Base-by-base conservation (phyloP, 2,329 filamentous ascomycete species). In the Fusarium sororula region DNA sequence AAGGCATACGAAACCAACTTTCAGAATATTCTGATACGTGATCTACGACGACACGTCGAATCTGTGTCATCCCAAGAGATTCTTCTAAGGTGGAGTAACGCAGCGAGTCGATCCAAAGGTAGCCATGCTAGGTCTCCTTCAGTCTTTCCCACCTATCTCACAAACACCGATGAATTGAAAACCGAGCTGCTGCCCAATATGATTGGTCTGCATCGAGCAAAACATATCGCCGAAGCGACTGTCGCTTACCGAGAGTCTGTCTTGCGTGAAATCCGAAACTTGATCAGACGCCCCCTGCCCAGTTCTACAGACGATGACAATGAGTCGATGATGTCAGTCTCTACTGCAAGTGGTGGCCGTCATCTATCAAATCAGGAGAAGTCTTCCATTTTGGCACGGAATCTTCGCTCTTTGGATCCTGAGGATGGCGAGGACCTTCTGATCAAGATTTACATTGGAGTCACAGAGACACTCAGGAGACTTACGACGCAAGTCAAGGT, bases 281-380 rank as follows among this genome's bases (percentile, higher is more conserved):
- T 98, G 55, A 96, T 99, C 56, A 90, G 95, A 61, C 90, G 91
- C 65, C 93, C 96, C 30, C 87, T 99, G 44, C 96, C 96, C 2
- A 98, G 95, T 79, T 97, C 96, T 17, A 96, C 91, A 76, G 96
- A 99, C 68, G 96, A 98, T 75, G 96, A 99, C 80, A 94, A 92
- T 70, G 94, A 96, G 80, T 97, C 95, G 1, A 92, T 96, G 85
- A 91, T 96, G 83, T 95, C 95, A 3, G 88, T 91, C 2, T 97
- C 95, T 7, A 98, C 96, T 2, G 85, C 90, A 61, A 89, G 89
- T 70, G 90, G 90, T 47, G 92, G 91, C 35, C 89, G 89, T 66
- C 89, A 91, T 72, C 84, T 92, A 47, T 93, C 90, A 24, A 93
- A 94, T 76, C 94, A 97, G 78, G 95, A 98, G 75, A 98, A 96